Evolutionary conservation across 352 stramenopile species (phyloP), one percentile per base, ranked within the genome.

Genomic region (Phytophthora idaei): DNA sequence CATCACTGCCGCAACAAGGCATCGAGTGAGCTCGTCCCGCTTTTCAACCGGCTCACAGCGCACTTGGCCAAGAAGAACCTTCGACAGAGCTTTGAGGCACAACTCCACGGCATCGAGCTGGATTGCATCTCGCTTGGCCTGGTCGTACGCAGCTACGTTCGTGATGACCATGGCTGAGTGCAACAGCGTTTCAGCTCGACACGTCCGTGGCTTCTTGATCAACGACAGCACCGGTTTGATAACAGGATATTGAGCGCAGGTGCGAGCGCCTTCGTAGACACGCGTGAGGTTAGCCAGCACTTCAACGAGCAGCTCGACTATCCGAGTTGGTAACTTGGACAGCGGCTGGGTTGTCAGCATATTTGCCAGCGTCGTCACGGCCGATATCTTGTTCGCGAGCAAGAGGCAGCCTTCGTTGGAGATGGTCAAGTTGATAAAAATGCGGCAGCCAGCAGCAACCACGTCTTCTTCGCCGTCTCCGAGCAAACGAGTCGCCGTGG

Each of bases 1-100:
- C 86, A 94, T 91, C 52, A 92, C 64, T 2, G 83, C 77, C 12
- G 77, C 62, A 11, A 86, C 68, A 6, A 91, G 52, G 14, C 78
- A 80, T 10, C 81, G 81, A 15, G 73, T 80, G 34, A 94, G 66
- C 46, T 94, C 82, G 14, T 73, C 50, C 2, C 81, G 63, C 32
- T 73, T 61, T 36, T 46, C 48, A 7, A 32, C 32, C 2, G 48
- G 10, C 1, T 74, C 68, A 25, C 74, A 85, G 9, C 71, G 64
- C 34, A 92, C 67, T 41, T 80, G 71, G 11, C 73, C 71, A 1
- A 71, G 42, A 15, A 92, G 74, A 9, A 90, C 69, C 47, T 85
- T 86, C 11, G 73, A 74, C 12, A 86, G 67, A 29, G 76, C 70
- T 14, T 73, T 79, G 17, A 92, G 75, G 12, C 76, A 87, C 39